Evolutionary conservation across 208 protist genomes (phyloP).

Genomic region (Naegleria lovaniensis): DNA sequence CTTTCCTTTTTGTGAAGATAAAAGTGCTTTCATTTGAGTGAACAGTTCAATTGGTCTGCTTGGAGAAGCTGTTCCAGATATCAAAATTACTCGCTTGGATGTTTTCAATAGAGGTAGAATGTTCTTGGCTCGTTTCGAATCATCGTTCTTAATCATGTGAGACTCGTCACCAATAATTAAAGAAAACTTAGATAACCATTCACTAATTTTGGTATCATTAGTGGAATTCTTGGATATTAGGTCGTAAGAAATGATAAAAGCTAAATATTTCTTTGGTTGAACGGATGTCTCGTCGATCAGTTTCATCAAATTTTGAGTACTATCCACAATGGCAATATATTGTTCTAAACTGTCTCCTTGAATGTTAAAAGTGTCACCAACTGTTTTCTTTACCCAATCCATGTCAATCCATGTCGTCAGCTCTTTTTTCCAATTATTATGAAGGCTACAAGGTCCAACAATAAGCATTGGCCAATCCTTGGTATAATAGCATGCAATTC

Average conservation of each 20-base stretch:
- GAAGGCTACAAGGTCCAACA: slow-evolving; percentile 77
- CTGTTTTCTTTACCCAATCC: slow-evolving; percentile 15
- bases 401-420: slow-evolving; percentile 45
- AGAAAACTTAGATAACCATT: slow-evolving; percentile 50
- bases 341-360: background rate
- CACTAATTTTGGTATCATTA: background rate
- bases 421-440: slow-evolving; percentile 81
- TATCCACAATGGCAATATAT: background rate
- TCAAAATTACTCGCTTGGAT: slow-evolving; percentile 66
- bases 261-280: background rate
- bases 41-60: slow-evolving; percentile 88
- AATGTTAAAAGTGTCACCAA: background rate
- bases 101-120: slow-evolving; percentile 67
- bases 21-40: slow-evolving; percentile 70
- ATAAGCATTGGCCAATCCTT: slow-evolving; percentile 88
- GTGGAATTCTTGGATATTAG: slow-evolving; percentile 35
- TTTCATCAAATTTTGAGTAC: background rate
- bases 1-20: slow-evolving; percentile 42
- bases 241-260: slow-evolving; percentile 61
- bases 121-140: slow-evolving; percentile 54
- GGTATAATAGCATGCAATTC: slow-evolving; percentile 74
- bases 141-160: slow-evolving; percentile 83
- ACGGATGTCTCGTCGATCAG: background rate
- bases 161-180: slow-evolving; percentile 88
- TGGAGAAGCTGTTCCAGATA: slow-evolving; percentile 81